Evolutionary conservation across 1,139 yeast genomes (phyloP).

Genomic region (Pichia sp.): DNA sequence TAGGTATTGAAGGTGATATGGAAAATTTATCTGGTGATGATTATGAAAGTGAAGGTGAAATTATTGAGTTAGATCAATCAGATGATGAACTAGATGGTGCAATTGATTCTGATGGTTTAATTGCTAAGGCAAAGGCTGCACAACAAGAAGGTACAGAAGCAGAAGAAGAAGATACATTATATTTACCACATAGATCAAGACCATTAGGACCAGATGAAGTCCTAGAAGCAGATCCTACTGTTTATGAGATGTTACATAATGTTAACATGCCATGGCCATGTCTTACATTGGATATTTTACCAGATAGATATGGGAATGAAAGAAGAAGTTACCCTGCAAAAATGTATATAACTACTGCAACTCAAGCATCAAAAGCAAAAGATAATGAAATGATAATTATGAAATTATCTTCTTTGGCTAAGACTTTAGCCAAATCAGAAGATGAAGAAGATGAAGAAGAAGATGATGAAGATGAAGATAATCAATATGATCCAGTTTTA

Average conservation of each 20-base stretch:
- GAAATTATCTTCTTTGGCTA: constrained; percentile 74
- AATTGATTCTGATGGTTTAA: constrained; percentile 22
- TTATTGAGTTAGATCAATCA: constrained; percentile 70
- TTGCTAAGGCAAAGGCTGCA: constrained; percentile 13
- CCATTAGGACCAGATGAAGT: constrained; percentile 96
- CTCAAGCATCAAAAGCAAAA: constrained; percentile 83
- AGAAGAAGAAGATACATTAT: constrained; percentile 41
- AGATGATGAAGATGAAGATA: constrained; percentile 47
- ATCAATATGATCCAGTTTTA: constrained; percentile 73
- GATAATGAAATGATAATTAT: constrained; percentile 85
- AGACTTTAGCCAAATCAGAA: constrained; percentile 79
- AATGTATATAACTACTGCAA: constrained; percentile 80
- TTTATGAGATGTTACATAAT: constrained; percentile 93
- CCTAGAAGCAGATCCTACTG: constrained; percentile 92
- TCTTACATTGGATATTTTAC: constrained; percentile 80
- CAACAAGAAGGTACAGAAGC: constrained; percentile 13
- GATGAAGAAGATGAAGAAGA: constrained; percentile 64
- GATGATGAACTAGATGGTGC: constrained; percentile 26
- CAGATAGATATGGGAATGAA: constrained; percentile 81
- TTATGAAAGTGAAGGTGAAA: constrained; percentile 87
- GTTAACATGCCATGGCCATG: constrained; percentile 97
- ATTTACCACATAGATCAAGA: constrained; percentile 79
- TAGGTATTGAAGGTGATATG: constrained; percentile 56
- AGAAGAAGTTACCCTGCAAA: constrained; percentile 89
- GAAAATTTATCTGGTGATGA: constrained; percentile 96